Evolutionary conservation across 768 basidiomycete species (phyloP), one percentile per base, ranked within the genome.

Genomic region (Ramaria rubella): DNA sequence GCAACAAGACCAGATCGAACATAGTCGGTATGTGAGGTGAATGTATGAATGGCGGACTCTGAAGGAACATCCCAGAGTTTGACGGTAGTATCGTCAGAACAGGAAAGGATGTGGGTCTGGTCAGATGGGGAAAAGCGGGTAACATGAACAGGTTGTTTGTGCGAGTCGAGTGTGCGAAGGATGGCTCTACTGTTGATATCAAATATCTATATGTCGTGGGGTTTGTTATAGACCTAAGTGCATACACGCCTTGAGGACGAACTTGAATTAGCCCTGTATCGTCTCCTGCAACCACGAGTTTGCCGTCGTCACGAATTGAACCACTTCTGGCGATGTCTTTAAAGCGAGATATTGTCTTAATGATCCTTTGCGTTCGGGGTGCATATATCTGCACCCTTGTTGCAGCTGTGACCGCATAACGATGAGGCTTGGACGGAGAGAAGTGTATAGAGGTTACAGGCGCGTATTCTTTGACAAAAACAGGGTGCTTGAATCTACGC

Each of bases 381-480:
- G 93, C 90, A 71, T 97, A 97, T 66, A 98, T 87, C 71, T 98
- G 90, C 1, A 99, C 84, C 61, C 94, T 78, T 1, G 94, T 89
- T 0, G 92, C 93, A 1, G 94, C 90, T 26, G 94, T 96, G 55
- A 98, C 94, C 24, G 94, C 95, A 76, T 94, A 97, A 66, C 88
- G 78, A 68, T 99, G 93, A 4, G 95, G 95, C 69, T 82, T 85
- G 26, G 87, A 74, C 1, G 83, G 83, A 1, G 91, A 83, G 71
- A 98, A 98, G 68, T 97, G 91, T 30, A 99, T 78, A 15, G 90
- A 90, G 53, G 95, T 97, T 62, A 99, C 85, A 15, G 94, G 93
- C 0, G 93, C 92, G 68, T 95, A 95, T 75, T 97, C 92, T 72
- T 96, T 97, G 69, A 98, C 81, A 69, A 98, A 99, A 1, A 97